These are phyloP conservation scores for Phascolomyces articulosus DNA, from an alignment of 371 early-diverging fungal species.

Conservation along the genomic window DNA sequence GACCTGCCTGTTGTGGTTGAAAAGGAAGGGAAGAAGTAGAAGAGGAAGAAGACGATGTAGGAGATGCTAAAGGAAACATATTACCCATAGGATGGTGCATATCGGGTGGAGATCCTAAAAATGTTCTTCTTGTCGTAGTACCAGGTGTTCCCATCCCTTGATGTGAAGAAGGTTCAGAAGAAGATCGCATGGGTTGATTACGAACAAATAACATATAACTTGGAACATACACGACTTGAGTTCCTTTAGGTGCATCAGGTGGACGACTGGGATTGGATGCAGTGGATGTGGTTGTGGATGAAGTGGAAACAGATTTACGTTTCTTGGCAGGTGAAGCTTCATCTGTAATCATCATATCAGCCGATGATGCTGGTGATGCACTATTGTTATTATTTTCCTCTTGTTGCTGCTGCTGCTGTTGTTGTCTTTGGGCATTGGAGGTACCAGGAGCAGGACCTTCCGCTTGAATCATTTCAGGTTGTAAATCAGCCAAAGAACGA, in stretches of 20 bases:
- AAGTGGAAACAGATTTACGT: slow-evolving; percentile 22
- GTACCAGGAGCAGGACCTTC: neutral
- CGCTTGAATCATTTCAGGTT: slow-evolving; percentile 19
- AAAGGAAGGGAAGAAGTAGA: slow-evolving; percentile 40
- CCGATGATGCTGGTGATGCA: slow-evolving; percentile 11
- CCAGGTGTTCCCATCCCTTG: slow-evolving; percentile 1
- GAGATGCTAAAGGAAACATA: slow-evolving; percentile 33
- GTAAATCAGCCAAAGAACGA: slow-evolving; percentile 16
- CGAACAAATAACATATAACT: slow-evolving; percentile 37
- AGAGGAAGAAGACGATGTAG: slow-evolving; percentile 44
- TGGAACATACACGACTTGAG: slow-evolving; percentile 39
- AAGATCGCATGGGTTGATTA: slow-evolving; percentile 26
- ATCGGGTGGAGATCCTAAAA: slow-evolving; percentile 16
- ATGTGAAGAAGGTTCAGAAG: slow-evolving; percentile 28
- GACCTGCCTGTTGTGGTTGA: slow-evolving; percentile 17
- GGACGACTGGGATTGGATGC: neutral
- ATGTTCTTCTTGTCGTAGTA: slow-evolving; percentile 9
- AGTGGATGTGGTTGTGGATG: slow-evolving; percentile 1
- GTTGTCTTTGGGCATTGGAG: neutral
- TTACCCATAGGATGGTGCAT: slow-evolving; percentile 8
- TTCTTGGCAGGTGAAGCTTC: slow-evolving; percentile 32
- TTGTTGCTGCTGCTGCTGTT: slow-evolving; percentile 2
- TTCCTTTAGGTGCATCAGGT: slow-evolving; percentile 35
- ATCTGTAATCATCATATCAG: slow-evolving; percentile 12
- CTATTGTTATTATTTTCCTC: slow-evolving; percentile 4